Percentiles rank a stretch among this genome's conserved stretches.
Conservation (phyloP, 148 eudicot genomes). For the Pouteria glomerata region DNA sequence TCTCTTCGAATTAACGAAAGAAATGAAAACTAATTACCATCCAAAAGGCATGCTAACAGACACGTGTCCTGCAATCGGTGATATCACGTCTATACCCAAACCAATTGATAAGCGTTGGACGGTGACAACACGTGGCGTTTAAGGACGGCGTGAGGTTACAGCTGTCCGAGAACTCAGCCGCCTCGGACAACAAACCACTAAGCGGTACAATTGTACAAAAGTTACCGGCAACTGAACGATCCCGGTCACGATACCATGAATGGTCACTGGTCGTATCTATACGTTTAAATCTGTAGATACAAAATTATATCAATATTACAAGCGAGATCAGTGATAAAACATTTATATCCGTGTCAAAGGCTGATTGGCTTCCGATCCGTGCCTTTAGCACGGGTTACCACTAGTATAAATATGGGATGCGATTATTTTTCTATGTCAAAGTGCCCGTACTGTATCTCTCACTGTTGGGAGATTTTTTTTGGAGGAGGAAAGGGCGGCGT, state of each 20-base stretch:
- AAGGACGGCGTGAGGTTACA: neutral
- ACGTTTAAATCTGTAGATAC: no score
- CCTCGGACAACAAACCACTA: slow-evolving; percentile 10
- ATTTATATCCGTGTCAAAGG: no score
- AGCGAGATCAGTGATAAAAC: no score
- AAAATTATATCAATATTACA: no score
- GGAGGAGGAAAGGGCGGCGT: neutral
- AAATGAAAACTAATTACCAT: neutral
- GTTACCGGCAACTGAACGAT: neutral
- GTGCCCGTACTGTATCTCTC: no score
- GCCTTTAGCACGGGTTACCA: no score
- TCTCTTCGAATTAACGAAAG: no score
- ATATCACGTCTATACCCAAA: neutral
- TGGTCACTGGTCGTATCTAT: no score
- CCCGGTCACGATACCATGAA: neutral
- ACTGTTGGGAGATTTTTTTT: neutral
- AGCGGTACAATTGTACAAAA: neutral
- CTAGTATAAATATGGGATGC: no score
- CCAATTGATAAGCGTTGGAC: neutral
- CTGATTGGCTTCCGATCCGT: no score
- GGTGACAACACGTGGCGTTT: slow-evolving; percentile 8
- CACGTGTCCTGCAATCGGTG: slow-evolving; percentile 9
- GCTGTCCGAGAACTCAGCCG: slow-evolving; percentile 20
- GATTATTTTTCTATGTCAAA: no score
- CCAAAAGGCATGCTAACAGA: neutral